Evolutionary conservation across 768 basidiomycete genomes (phyloP).

Genomic region (Panellus pusillus): DNA sequence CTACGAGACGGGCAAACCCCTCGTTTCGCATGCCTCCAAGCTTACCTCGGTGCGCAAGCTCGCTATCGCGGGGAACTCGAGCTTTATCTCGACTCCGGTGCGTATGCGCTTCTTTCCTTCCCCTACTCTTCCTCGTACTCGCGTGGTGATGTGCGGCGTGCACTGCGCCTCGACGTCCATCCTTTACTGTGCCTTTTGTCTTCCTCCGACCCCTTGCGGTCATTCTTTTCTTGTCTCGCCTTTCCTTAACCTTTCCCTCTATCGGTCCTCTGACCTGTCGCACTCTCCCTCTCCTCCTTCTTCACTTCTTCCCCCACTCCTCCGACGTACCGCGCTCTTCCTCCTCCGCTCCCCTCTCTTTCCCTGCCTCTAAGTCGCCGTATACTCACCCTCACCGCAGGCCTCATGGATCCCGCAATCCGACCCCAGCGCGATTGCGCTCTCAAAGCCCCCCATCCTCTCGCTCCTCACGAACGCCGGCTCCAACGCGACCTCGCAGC

Average conservation of each 20-base stretch:
- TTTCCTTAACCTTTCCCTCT: not conserved
- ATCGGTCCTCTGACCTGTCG: no score
- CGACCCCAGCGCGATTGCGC: conserved; percentile 39
- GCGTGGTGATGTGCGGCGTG: no score
- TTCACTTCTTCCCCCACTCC: no score
- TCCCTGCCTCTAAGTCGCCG: no score
- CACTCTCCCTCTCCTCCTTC: no score
- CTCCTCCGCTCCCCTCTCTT: no score
- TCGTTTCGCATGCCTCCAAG: conserved; percentile 44
- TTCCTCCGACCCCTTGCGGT: no score
- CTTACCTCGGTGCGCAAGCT: conserved; percentile 57
- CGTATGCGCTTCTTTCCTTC: no score
- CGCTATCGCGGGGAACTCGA: conserved; percentile 41
- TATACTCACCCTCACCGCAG: conserved; percentile 26
- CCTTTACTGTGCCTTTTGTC: no score
- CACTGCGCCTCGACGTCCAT: no score
- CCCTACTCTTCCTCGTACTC: no score
- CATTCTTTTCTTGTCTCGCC: not conserved
- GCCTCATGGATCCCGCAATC: conserved; percentile 44
- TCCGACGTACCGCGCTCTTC: no score
- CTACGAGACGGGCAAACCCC: conserved; percentile 49
- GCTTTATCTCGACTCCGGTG: conserved; percentile 50
- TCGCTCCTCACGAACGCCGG: conserved; percentile 58
- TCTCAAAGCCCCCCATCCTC: conserved; percentile 59
- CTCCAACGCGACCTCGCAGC: conserved; percentile 29